Evolutionary conservation across 805 yeast genomes (phyloP).

Genomic region (Lachancea sp.): DNA sequence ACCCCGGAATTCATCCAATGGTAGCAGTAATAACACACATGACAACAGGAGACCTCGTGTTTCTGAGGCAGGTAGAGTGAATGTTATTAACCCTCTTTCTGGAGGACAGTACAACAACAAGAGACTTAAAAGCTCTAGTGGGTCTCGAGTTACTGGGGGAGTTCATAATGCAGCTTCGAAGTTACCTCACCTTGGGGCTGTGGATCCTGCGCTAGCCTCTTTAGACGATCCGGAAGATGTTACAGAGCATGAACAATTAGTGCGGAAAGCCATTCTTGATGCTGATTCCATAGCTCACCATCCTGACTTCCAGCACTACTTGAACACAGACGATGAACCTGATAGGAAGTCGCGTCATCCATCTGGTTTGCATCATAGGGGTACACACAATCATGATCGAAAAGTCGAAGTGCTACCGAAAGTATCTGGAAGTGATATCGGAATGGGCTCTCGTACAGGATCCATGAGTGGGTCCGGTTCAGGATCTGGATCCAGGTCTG

Average conservation of each 20-base stretch:
- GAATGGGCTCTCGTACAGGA: slow-evolving; percentile 2
- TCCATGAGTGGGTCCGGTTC: slow-evolving; percentile 2
- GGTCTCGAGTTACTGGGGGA: slow-evolving; percentile 1
- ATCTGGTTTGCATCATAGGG: slow-evolving; percentile 9
- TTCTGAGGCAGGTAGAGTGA: slow-evolving; percentile 7
- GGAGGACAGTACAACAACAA: slow-evolving; percentile 1
- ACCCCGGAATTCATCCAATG: slow-evolving; percentile 9
- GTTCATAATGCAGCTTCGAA: slow-evolving; percentile 12
- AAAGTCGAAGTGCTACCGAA: slow-evolving; percentile 25
- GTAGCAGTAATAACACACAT: slow-evolving; percentile 11
- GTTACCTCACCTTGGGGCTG: slow-evolving; percentile 32
- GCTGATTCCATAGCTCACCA: slow-evolving; percentile 55
- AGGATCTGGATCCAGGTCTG: not conserved
- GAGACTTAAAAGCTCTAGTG: slow-evolving; percentile 1
- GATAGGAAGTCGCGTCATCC: slow-evolving; percentile 5
- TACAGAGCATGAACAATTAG: slow-evolving; percentile 55
- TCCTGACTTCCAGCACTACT: slow-evolving; percentile 34
- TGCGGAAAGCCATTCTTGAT: slow-evolving; percentile 63
- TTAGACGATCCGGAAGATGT: slow-evolving; percentile 33
- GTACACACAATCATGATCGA: slow-evolving; percentile 11
- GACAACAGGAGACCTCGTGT: slow-evolving; percentile 10
- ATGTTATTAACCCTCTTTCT: not conserved
- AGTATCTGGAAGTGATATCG: slow-evolving; percentile 12
- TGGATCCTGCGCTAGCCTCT: slow-evolving; percentile 54
- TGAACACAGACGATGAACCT: slow-evolving; percentile 28